Percentiles rank a stretch among this genome's conserved stretches.
These are phyloP conservation scores for Rhizophora mangle DNA, from an alignment of 345 rosid genomes.

Conservation along the genomic window DNA sequence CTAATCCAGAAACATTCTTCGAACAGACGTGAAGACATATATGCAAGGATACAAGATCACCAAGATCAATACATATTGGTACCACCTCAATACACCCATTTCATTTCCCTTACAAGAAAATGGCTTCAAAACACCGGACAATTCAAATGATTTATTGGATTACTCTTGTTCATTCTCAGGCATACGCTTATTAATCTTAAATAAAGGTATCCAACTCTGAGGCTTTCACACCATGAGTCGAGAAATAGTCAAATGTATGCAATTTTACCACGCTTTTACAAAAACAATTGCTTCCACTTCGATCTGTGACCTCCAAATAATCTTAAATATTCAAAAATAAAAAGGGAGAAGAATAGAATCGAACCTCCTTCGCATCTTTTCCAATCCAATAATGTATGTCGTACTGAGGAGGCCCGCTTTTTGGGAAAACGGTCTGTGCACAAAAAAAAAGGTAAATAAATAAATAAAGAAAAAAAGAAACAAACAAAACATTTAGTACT, in stretches of 20 bases:
- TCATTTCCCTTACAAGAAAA: too few relatives aligned
- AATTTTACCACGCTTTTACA: too few relatives aligned
- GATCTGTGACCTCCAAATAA: too few relatives aligned
- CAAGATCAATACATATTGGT: too few relatives aligned
- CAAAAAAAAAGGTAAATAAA: background rate
- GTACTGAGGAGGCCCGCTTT: constrained; percentile 49
- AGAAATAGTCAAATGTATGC: too few relatives aligned
- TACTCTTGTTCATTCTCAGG: background rate
- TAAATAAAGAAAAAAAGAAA: background rate
- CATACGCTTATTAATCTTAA: background rate
- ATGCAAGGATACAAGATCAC: too few relatives aligned
- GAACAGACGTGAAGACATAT: too few relatives aligned
- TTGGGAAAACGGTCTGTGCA: constrained; percentile 53
- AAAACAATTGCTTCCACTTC: too few relatives aligned
- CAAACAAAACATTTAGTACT: background rate
- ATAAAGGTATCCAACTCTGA: too few relatives aligned
- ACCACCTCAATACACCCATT: too few relatives aligned
- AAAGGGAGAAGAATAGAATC: background rate
- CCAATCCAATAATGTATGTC: constrained; percentile 90
- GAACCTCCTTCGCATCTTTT: constrained; percentile 59
- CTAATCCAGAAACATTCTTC: background rate
- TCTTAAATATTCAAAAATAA: background rate
- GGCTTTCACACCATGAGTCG: too few relatives aligned
- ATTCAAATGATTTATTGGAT: background rate
- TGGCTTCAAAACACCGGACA: background rate